Evolutionary conservation across 495 filamentous ascomycete species (phyloP).

Genomic region (Trichoderma virens): DNA sequence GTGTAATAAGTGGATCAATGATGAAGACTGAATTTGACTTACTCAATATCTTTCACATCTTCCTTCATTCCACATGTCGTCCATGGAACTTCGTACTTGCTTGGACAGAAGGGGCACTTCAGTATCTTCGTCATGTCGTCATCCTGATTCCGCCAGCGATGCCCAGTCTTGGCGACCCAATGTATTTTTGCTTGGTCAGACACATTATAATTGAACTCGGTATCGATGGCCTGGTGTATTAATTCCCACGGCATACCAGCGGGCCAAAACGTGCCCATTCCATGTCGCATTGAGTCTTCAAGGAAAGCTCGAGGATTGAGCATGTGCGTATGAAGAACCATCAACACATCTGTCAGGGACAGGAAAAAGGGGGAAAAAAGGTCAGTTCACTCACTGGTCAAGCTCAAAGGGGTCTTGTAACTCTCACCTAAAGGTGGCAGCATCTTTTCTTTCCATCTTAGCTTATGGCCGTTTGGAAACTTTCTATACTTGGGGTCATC

Average conservation of each 20-base stretch:
- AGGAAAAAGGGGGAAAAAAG: background rate
- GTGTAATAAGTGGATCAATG: no score
- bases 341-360: slow-evolving; percentile 60
- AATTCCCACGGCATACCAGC: slow-evolving; percentile 54
- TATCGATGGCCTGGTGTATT: slow-evolving; percentile 48
- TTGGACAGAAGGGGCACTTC: slow-evolving; percentile 41
- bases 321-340: slow-evolving; percentile 73
- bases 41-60: background rate
- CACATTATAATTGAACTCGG: slow-evolving; percentile 43
- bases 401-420: background rate
- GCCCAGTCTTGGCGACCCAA: slow-evolving; percentile 37
- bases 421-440: slow-evolving; percentile 16
- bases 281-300: slow-evolving; percentile 57
- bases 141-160: slow-evolving; percentile 44
- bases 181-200: slow-evolving; percentile 23
- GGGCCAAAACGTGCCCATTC: slow-evolving; percentile 44
- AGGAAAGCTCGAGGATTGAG: slow-evolving; percentile 61
- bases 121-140: slow-evolving; percentile 33
- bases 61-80: slow-evolving; percentile 30
- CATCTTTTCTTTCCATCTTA: slow-evolving; percentile 5
- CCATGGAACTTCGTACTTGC: slow-evolving; percentile 36
- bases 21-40: background rate
- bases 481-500: background rate
- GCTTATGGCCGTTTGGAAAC: background rate
- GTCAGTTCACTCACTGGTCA: background rate